Evolutionary conservation across 441 rosid species (phyloP), one percentile per base, ranked within the genome.

Genomic region (Biscutella laevigata): DNA sequence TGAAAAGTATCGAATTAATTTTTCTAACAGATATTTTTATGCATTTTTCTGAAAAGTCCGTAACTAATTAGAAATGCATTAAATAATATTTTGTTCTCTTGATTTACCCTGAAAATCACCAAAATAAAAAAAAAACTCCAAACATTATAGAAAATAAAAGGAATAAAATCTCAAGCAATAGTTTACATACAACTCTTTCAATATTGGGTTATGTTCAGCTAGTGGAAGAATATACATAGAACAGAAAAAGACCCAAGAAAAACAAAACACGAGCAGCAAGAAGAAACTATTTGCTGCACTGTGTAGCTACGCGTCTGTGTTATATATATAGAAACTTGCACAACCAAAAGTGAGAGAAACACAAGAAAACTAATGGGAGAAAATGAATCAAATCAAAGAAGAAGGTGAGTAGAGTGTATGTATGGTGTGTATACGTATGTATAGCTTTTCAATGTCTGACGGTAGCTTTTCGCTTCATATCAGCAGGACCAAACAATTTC

Each of bases 391-490:
- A 62, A 56, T 55, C 2, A 43, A 20, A 2, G 7, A 41, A 40
- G 37, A 30, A 35, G 45, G 11, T 27, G 32, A 30, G 16, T 54
- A 42, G 53, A 27, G 19, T 30, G 39, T 57, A 20, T 35, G 35
- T 34, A 43, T 49, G 10, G n/a, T 50, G 50, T 58, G 24, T 12
- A 48, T 57, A 48, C 42, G 65, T 50, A 29, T 36, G 51, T 24
- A 15, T 58, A 16, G 17, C 38, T 13, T 45, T 67, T n/a, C 62
- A 67, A 13, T 28, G 66, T 53, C 70, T 59, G 22, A 22, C 55
- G 44, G 77, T 53, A 53, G 77, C 66, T 63, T 76, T 84, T 59
- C 90, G 79, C 63, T 83, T 91, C 64, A 75, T 81, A 33, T 81
- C 92, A 14, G 74, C 76, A 24, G 68, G 59, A 16, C 62, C 62